A percentile compares a stretch with the other conserved stretches of the same genome.
Evolutionary conservation across 345 rosid genomes (phyloP).

Genomic region (Lepidium africanum): DNA sequence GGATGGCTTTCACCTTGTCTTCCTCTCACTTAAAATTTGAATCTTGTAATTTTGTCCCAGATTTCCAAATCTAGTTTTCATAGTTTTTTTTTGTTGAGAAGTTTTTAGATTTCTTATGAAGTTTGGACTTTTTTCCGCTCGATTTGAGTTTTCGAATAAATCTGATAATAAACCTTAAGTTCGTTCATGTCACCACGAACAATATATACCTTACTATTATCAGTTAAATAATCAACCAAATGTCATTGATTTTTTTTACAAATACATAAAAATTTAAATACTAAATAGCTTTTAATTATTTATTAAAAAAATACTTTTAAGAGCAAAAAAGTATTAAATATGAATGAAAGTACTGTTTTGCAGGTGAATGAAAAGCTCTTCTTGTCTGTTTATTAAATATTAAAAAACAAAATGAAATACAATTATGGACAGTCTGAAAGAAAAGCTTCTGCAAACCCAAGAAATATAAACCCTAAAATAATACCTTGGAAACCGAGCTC

Average conservation of each 20-base stretch:
- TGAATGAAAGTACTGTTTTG: slow-evolving; percentile 15
- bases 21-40: no score
- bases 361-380: slow-evolving; percentile 14
- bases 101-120: no score
- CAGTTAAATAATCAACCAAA: background rate
- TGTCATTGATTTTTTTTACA: background rate
- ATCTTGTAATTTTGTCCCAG: no score
- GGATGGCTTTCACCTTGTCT: no score
- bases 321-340: background rate
- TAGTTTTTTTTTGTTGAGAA: no score
- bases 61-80: no score
- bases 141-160: no score
- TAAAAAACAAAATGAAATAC: background rate
- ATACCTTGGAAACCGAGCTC: background rate
- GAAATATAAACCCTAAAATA: background rate
- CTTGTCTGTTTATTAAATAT: slow-evolving; percentile 16
- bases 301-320: background rate
- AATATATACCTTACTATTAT: no score
- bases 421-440: background rate
- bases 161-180: no score
- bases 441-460: background rate
- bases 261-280: no score
- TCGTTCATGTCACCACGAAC: no score
- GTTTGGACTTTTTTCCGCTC: no score
- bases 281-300: background rate